Evolutionary conservation across 2,329 filamentous ascomycete genomes (phyloP).

Genomic region (Hyphodiscus sp.): DNA sequence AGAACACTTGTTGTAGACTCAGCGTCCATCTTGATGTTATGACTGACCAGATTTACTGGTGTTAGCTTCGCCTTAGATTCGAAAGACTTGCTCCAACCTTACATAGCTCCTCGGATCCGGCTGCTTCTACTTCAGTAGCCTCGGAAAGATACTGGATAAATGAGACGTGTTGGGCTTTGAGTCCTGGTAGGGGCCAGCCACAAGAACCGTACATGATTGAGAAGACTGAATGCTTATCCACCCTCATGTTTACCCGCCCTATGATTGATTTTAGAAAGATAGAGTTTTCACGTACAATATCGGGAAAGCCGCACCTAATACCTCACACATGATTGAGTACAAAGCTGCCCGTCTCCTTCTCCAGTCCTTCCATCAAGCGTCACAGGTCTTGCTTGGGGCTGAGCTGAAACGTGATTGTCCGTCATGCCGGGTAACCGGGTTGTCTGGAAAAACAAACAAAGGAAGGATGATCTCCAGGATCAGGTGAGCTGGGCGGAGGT

Average conservation of each 20-base stretch:
- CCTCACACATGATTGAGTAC: constrained; percentile 51
- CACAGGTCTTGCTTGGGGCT: constrained; percentile 31
- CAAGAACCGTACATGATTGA: not conserved
- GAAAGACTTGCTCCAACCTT: constrained; percentile 40
- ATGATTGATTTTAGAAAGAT: not conserved
- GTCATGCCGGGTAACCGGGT: constrained; percentile 1
- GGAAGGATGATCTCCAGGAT: not conserved
- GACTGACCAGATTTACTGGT: constrained; percentile 24
- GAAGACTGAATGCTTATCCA: constrained; percentile 7
- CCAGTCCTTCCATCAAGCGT: constrained; percentile 50
- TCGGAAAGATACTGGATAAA: constrained; percentile 48
- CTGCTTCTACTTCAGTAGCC: constrained; percentile 43
- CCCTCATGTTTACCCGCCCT: constrained; percentile 18
- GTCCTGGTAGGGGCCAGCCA: constrained; percentile 34
- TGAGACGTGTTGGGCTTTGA: constrained; percentile 55
- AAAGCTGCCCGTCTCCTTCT: constrained; percentile 56
- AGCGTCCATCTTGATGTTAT: constrained; percentile 43
- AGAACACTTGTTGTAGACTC: constrained; percentile 48
- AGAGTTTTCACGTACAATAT: not conserved
- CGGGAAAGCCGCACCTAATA: constrained; percentile 36
- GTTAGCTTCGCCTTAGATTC: constrained; percentile 29
- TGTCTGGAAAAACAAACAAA: not conserved
- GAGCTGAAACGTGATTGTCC: not conserved
- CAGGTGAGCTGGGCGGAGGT: too few relatives aligned
- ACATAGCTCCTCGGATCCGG: constrained; percentile 43